phyloP scores from a whole-genome alignment of 176 grass and related monocot genomes.

The Elaeis guineensis region DNA sequence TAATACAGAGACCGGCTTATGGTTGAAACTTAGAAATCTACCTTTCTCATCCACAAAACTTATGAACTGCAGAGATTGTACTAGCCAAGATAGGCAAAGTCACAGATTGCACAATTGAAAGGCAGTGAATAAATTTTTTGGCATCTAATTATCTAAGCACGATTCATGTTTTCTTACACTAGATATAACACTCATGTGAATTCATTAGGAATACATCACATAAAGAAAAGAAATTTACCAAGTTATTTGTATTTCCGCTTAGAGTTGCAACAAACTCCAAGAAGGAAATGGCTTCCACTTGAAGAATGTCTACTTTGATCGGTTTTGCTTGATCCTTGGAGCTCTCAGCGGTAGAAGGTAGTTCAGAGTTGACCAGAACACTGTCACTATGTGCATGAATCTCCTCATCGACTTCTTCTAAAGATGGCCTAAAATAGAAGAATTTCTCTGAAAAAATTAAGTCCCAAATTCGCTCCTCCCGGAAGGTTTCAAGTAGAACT shows the following conservation, averaged over 20 bases:
- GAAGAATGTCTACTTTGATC: conserved; percentile 54
- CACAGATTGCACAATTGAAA: too few species aligned
- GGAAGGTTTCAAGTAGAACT: conserved; percentile 69
- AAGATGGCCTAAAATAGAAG: conserved; percentile 69
- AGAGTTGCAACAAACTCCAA: conserved; percentile 87
- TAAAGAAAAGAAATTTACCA: conserved; percentile 36
- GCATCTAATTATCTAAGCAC: too few species aligned
- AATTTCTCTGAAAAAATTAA: conserved; percentile 91
- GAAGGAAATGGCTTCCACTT: conserved; percentile 92
- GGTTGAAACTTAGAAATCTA: too few species aligned
- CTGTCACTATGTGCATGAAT: conserved; percentile 17
- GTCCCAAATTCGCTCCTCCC: conserved; percentile 83
- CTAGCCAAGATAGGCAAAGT: too few species aligned
- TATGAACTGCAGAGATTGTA: too few species aligned
- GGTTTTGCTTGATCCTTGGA: conserved; percentile 10
- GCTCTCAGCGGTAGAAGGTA: conserved; percentile 19
- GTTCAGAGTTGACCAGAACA: conserved; percentile 14
- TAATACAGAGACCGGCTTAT: too few species aligned
- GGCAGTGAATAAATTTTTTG: too few species aligned
- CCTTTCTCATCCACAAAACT: too few species aligned
- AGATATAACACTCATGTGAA: too few species aligned
- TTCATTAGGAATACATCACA: too few species aligned
- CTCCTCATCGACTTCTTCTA: conserved; percentile 28
- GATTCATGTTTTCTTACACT: too few species aligned
- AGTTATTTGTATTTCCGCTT: conserved; percentile 73